Base-by-base conservation (phyloP, 345 rosid genomes). In the Brassica napus region DNA sequence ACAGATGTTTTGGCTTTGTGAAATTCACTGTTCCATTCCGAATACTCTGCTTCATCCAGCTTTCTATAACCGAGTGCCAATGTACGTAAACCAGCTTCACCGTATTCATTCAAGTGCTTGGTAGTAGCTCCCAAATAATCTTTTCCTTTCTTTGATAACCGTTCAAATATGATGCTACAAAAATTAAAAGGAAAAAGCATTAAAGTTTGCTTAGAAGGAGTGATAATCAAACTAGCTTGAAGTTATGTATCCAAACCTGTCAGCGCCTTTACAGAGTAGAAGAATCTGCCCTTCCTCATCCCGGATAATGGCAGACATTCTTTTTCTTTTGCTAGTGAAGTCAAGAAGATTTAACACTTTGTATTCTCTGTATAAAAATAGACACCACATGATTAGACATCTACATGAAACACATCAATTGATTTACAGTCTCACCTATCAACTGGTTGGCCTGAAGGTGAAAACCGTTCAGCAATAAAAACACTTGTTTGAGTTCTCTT, bases 241-340 rank as follows among this genome's bases (percentile, higher is more conserved):
- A 78, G 72, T 54, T 66, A 35, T 7, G 55, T 24, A 11, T 49
- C 80, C 71, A 76, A 76, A 39, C 97, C 93, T 92, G 84, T 92
- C 94, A 55, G 97, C 97, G 5, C 97, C 97, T 80, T 92, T 92
- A 89, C 92, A 90, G 21, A 92, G 86, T 26, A 89, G 89, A 77
- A 89, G 77, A 11, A 89, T 85, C 68, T 87, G 82, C 18, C 92
- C 92, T 49, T 87, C 89, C 81, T 86, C 89, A 68, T 86, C 79
- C 30, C 77, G 82, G 59, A 92, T 86, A 30, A 92, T 84, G 35
- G 90, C 94, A 2, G 97, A 90, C 93, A 92, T 92, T 82, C 97
- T 85, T 86, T 90, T 92, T 34, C 97, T 77, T 3, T 85, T 77
- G 82, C 94, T 92, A 44, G 77, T 85, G 77, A 88, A 92, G 78